These are phyloP conservation scores for Coriaria nepalensis DNA, from an alignment of 306 rosid genomes.

Conservation along the genomic window DNA sequence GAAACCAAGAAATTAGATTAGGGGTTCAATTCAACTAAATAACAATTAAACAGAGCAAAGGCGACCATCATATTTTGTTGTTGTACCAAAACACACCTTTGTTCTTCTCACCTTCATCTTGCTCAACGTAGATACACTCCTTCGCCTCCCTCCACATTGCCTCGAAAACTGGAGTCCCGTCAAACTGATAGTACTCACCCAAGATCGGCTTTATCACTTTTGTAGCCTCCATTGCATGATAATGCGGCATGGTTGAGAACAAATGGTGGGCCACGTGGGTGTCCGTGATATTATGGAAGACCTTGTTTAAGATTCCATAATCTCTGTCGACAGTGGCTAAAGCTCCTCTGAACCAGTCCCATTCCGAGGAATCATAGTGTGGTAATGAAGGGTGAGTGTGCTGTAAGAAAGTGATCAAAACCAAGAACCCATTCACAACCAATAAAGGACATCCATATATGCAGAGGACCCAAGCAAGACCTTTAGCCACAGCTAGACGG, in stretches of 20 bases:
- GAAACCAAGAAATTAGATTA: too few relatives aligned
- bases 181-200: constrained; percentile 65
- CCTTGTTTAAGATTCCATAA: constrained; percentile 80
- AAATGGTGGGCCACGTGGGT: constrained; percentile 93
- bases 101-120: constrained; percentile 29
- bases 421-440: constrained; percentile 74
- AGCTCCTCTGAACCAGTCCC: constrained; percentile 97
- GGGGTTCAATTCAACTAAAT: too few relatives aligned
- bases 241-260: constrained; percentile 87
- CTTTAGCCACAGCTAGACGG: constrained; percentile 44
- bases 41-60: too few relatives aligned
- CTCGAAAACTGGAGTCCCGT: constrained; percentile 42
- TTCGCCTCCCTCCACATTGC: constrained; percentile 71
- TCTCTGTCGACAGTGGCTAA: constrained; percentile 84
- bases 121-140: constrained; percentile 67
- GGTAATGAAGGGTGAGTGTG: constrained; percentile 92
- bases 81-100: constrained; percentile 78
- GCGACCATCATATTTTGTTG: constrained; percentile 30
- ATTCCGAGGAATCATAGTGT: constrained; percentile 68
- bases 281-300: constrained; percentile 90
- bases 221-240: constrained; percentile 88
- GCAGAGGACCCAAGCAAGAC: constrained; percentile 67
- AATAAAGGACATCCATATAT: constrained; percentile 67
- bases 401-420: constrained; percentile 79
- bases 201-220: constrained; percentile 54